These are phyloP conservation scores for Candolleomyces efflorescens DNA, from an alignment of 768 basidiomycete species.

Conservation along the genomic window DNA sequence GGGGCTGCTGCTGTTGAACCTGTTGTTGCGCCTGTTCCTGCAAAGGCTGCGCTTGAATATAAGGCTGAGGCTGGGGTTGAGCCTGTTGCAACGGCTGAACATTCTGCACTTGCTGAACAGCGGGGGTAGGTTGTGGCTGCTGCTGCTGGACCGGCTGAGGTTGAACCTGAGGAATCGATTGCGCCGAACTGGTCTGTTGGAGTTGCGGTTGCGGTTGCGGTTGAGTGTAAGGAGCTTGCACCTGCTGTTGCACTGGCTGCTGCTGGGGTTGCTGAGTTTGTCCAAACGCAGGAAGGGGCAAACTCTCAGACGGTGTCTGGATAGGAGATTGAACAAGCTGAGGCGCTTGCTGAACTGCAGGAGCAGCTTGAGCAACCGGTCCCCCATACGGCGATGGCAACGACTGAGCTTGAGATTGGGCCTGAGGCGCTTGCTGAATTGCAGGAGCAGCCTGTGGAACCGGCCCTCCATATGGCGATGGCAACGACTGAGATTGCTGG, in stretches of 20 bases:
- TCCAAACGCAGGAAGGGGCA: not conserved
- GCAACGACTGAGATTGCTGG: constrained; percentile 9
- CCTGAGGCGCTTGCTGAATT: not conserved
- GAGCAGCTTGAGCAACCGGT: not conserved
- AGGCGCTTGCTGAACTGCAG: not conserved
- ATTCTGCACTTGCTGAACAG: constrained; percentile 4
- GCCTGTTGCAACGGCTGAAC: constrained; percentile 15
- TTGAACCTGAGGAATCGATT: not conserved
- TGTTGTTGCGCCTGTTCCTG: constrained; percentile 16
- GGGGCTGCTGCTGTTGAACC: not conserved
- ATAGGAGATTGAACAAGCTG: not conserved
- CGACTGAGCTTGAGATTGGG: not conserved
- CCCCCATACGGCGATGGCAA: not conserved
- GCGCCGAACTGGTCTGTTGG: not conserved
- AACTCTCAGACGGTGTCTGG: constrained; percentile 4
- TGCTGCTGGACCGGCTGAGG: not conserved
- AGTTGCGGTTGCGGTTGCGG: not conserved
- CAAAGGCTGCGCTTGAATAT: constrained; percentile 12
- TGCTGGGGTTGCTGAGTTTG: constrained; percentile 8
- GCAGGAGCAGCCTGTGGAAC: no score
- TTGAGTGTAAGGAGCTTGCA: not conserved
- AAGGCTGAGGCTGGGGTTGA: not conserved
- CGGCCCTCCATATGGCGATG: no score
- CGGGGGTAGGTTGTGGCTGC: not conserved
- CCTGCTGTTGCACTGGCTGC: constrained; percentile 15